Percentiles rank a stretch among this genome's conserved stretches.
These are phyloP conservation scores for Podospora tetraspora DNA, from an alignment of 495 filamentous ascomycete species.

Conservation along the genomic window DNA sequence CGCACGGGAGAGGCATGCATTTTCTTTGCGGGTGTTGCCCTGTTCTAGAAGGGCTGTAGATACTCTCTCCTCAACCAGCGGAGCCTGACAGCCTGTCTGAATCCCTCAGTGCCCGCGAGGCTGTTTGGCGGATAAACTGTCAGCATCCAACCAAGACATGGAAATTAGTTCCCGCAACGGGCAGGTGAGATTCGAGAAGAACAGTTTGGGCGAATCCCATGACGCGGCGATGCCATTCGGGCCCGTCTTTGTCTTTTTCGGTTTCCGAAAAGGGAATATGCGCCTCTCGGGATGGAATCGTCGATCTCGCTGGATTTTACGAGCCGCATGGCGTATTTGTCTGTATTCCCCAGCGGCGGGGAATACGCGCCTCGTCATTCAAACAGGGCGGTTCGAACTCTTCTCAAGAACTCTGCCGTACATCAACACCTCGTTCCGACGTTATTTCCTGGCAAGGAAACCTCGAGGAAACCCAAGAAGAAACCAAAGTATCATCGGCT, in stretches of 20 bases:
- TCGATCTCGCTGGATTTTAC: background rate
- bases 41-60: constrained; percentile 5
- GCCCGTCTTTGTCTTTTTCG: background rate
- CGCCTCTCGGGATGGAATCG: background rate
- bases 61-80: background rate
- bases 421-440: background rate
- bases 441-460: background rate
- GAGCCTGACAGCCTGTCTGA: background rate
- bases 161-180: constrained; percentile 11
- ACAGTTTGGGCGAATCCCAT: background rate
- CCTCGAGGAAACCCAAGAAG: background rate
- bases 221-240: background rate
- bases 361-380: background rate
- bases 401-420: background rate
- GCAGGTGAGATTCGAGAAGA: background rate
- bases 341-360: background rate
- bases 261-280: background rate
- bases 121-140: background rate
- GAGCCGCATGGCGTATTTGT: background rate
- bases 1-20: background rate
- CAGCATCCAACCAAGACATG: background rate
- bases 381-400: background rate
- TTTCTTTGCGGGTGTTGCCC: background rate
- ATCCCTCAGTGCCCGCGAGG: background rate
- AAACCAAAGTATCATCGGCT: background rate